These are phyloP conservation scores for Onygenales sp. DNA, from an alignment of 2,329 filamentous ascomycete genomes.

Conservation along the genomic window DNA sequence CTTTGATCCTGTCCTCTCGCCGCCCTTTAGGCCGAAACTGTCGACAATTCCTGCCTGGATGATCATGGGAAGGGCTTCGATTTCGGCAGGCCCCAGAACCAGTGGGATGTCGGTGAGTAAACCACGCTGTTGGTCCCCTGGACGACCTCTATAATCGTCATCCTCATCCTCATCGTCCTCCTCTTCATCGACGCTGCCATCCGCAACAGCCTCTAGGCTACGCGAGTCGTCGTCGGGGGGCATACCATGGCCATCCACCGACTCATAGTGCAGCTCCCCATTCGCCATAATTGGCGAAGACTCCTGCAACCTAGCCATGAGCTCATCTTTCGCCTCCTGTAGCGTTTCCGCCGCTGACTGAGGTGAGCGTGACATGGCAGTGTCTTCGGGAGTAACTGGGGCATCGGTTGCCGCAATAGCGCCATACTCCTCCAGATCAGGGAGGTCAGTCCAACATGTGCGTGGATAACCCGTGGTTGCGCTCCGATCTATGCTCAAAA, in stretches of 20 bases:
- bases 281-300: slow-evolving; percentile 31
- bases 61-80: slow-evolving; percentile 94
- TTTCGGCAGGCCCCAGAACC: slow-evolving; percentile 87
- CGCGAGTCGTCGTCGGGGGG: slow-evolving; percentile 32
- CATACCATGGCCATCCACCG: slow-evolving; percentile 30
- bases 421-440: slow-evolving; percentile 33
- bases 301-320: slow-evolving; percentile 41
- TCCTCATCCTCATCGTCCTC: slow-evolving; percentile 46
- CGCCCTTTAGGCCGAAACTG: slow-evolving; percentile 61
- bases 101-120: slow-evolving; percentile 88
- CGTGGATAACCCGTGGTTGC: slow-evolving; percentile 30
- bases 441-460: slow-evolving; percentile 34
- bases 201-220: slow-evolving; percentile 34
- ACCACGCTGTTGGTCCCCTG: slow-evolving; percentile 54
- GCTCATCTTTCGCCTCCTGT: slow-evolving; percentile 42
- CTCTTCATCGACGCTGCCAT: slow-evolving; percentile 35
- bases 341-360: slow-evolving; percentile 40
- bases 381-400: slow-evolving; percentile 35
- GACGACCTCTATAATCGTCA: slow-evolving; percentile 42
- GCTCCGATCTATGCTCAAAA: slow-evolving; percentile 33
- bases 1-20: slow-evolving; percentile 47
- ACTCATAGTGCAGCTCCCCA: slow-evolving; percentile 32
- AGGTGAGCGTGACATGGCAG: slow-evolving; percentile 36
- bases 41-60: slow-evolving; percentile 91
- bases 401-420: slow-evolving; percentile 28